Base-by-base conservation (phyloP, 345 rosid species). In the Geranium brycei region DNA sequence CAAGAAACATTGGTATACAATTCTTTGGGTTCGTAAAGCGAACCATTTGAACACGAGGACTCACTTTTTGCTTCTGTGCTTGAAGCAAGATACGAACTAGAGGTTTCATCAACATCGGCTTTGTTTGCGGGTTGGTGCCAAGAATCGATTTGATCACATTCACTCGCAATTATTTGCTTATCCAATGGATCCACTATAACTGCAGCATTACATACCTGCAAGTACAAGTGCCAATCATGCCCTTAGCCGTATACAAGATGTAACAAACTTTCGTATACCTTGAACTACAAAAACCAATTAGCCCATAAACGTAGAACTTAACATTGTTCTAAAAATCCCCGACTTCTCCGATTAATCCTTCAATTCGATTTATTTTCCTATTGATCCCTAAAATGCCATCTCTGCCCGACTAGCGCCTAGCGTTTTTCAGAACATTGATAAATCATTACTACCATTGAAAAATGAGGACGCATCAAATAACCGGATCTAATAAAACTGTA, bases 201-300 rank as follows among this genome's bases (percentile, higher is more conserved):
- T 35, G 91, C 93, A 73, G 96, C 97, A 82, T 92, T 92, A 40
- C 73, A 79, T 7, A 78, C 64, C 98, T 92, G 81, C 70, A 74
- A 70, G 47, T 19, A 1, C 12, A 66, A 57, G 66, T 40, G 32
- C 53, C 15, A 47, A 47, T 47, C 53, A 47, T 47, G 11, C 13
- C 53, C 10, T 35, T 47, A 47, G 53, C 15, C 11, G 15, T 47
- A 47, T 47, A 13, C 14, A 47, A 8, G 53, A 47, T 47, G 53
- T 8, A 47, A 47, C 15, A 47, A 12, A 47, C 15, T 47, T 8
- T 47, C 12, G 3, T 6, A 8, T 47, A 13, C 53, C 11, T 8
- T 47, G 14, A 47, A 47, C 53, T 47, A 35, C 41, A 35, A 35
- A 32, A 35, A 35, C 5, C 41, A 1, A 23, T 23, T 23, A 23